Conservation (phyloP, 106 monocot genomes). For the Apostasia ramifera region DNA sequence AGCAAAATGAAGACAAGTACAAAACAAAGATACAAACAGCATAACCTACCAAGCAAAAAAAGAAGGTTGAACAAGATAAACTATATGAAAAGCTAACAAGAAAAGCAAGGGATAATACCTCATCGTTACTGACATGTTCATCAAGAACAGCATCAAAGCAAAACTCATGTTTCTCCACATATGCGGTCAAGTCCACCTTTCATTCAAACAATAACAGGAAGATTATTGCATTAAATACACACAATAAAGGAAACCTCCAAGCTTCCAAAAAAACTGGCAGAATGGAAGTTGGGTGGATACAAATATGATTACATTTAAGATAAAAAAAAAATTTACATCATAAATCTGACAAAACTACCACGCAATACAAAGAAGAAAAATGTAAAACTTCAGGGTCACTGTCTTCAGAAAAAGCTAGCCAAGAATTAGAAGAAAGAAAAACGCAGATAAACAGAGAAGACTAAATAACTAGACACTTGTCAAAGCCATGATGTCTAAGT, state of each 20-base stretch:
- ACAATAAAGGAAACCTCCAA: background rate
- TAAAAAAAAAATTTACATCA: too few relatives aligned
- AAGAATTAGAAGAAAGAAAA: too few relatives aligned
- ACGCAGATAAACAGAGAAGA: too few relatives aligned
- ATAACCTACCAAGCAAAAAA: background rate
- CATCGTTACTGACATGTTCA: constrained; percentile 79
- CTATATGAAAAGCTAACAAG: background rate
- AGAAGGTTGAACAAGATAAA: background rate
- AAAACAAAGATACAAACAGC: background rate
- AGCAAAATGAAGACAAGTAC: background rate
- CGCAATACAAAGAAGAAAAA: too few relatives aligned
- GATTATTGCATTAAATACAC: background rate
- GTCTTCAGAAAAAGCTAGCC: too few relatives aligned
- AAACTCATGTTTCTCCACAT: constrained; percentile 89
- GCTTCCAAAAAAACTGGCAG: too few relatives aligned
- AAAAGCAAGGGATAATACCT: constrained; percentile 35
- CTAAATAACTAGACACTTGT: too few relatives aligned
- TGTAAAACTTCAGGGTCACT: too few relatives aligned
- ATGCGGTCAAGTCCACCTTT: constrained; percentile 85
- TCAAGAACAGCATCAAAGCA: constrained; percentile 78
- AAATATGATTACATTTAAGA: background rate
- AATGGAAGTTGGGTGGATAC: background rate
- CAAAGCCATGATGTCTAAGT: too few relatives aligned
- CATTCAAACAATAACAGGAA: background rate
- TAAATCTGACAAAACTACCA: too few relatives aligned